phyloP scores from a whole-genome alignment of 768 basidiomycete species.

The Polyporus arcularius region DNA sequence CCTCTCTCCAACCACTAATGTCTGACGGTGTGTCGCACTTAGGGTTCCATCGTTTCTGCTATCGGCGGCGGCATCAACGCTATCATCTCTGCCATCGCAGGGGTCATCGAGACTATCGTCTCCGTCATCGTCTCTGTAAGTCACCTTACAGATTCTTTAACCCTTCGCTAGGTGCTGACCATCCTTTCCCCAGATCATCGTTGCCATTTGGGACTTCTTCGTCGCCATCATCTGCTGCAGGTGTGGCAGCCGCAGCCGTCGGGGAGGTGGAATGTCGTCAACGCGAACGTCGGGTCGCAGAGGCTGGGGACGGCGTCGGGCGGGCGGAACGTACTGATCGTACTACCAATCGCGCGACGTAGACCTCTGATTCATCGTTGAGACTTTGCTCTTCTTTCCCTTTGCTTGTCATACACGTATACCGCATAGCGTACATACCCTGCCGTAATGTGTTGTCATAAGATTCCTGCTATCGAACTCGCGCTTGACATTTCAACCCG shows the following conservation, averaged over 20 bases:
- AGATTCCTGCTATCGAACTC: no score
- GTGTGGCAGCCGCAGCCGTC: conserved; percentile 22
- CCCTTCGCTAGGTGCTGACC: no score
- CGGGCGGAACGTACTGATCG: not conserved
- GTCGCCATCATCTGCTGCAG: conserved; percentile 40
- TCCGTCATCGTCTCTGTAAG: conserved; percentile 52
- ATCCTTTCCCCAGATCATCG: conserved; percentile 44
- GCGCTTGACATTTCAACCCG: no score
- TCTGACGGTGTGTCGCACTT: not conserved
- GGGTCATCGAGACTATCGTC: conserved; percentile 55
- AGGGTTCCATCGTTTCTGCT: conserved; percentile 62
- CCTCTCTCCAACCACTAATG: not conserved
- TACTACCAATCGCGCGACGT: no score
- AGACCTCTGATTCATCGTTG: no score
- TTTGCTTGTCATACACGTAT: no score
- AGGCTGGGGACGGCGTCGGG: not conserved
- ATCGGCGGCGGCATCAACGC: conserved; percentile 57
- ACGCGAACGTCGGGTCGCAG: not conserved
- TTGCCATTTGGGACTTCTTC: conserved; percentile 61
- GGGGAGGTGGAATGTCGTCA: no score
- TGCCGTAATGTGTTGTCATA: no score
- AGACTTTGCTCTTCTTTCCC: no score
- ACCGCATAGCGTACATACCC: no score
- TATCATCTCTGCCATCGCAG: conserved; percentile 56
- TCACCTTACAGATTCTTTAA: conserved; percentile 1